phyloP scores from a whole-genome alignment of 371 early-diverging fungal species.

The Lichtheimia ramosa region DNA sequence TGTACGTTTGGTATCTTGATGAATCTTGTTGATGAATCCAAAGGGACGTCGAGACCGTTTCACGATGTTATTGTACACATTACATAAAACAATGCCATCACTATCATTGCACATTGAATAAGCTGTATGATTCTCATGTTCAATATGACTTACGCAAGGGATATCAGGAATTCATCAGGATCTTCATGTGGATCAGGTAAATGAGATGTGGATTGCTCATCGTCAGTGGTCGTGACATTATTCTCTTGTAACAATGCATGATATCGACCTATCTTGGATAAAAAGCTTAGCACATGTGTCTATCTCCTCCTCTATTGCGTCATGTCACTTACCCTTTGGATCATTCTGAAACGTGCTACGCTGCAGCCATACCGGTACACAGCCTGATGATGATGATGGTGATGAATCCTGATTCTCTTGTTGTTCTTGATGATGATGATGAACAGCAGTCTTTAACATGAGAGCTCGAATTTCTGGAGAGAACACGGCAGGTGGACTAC shows the following conservation, averaged over 20 bases:
- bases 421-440: constrained; percentile 4
- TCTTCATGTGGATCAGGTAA: constrained; percentile 49
- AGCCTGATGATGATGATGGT: constrained; percentile 4
- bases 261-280: constrained; percentile 29
- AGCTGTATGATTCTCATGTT: not conserved
- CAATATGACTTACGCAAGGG: constrained; percentile 38
- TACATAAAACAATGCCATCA: constrained; percentile 56
- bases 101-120: too few relatives aligned
- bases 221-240: not conserved
- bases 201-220: not conserved
- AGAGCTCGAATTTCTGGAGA: constrained; percentile 43
- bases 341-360: constrained; percentile 30
- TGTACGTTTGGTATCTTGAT: constrained; percentile 55
- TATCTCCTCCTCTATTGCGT: not conserved
- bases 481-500: constrained; percentile 36
- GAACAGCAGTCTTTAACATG: constrained; percentile 19
- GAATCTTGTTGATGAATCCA: constrained; percentile 60
- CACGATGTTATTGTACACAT: constrained; percentile 57
- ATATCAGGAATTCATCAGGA: constrained; percentile 42
- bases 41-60: constrained; percentile 63
- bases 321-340: constrained; percentile 24
- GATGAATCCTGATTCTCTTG: not conserved
- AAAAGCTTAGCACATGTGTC: not conserved
- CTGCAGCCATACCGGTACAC: constrained; percentile 39
- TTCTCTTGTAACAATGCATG: constrained; percentile 45